Evolutionary conservation across 139 green algal genomes (phyloP), one percentile per base, ranked within the genome.

Genomic region (Nannochloris sp.): DNA sequence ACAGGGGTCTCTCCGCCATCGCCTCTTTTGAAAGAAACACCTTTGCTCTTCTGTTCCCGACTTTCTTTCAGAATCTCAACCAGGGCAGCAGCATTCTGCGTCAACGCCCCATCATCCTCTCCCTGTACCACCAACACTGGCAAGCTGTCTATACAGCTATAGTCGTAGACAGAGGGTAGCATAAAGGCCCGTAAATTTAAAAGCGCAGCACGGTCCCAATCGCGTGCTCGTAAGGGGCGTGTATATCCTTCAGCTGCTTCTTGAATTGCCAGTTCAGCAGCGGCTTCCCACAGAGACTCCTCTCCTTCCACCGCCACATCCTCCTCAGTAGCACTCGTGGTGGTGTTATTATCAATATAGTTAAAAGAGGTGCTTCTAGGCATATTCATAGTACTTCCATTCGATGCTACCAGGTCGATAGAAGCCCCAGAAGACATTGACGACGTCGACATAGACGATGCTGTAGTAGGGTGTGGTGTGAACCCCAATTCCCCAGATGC

Each of bases 151-250:
- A 25, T 25, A 42, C n/a, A 25, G 3, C 14, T 6, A 4, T 1
- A 23, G 33, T 74, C 59, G 33, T 74, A 74, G 14, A 30, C 3
- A 2, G 38, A 56, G 2, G 65, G 67, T n/a, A 73, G 27, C 8
- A 30, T 53, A 48, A 89, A 74, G 30, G 64, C 47, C 3, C 82
- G 54, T 48, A 77, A 80, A 35, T 72, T 74, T 15, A 72, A 32
- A 35, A 90, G 68, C 9, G 68, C 64, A 36, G 64, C 83, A 4
- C 44, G 45, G 70, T 90, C 83, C 83, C 83, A 90, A 55, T 89
- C 64, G 19, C 76, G 24, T 0, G 83, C 66, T 6, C 46, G 53
- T 68, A 90, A 67, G 6, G 83, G 83, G 6, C 38, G 68, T 30
- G 84, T 51, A 65, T 83, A 88, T n/a, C 76, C 77, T 2, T 86